Percentiles rank a stretch among this genome's conserved stretches.
These are phyloP conservation scores for Lachnellula willkommii DNA, from an alignment of 2,329 filamentous ascomycete genomes.

Conservation along the genomic window DNA sequence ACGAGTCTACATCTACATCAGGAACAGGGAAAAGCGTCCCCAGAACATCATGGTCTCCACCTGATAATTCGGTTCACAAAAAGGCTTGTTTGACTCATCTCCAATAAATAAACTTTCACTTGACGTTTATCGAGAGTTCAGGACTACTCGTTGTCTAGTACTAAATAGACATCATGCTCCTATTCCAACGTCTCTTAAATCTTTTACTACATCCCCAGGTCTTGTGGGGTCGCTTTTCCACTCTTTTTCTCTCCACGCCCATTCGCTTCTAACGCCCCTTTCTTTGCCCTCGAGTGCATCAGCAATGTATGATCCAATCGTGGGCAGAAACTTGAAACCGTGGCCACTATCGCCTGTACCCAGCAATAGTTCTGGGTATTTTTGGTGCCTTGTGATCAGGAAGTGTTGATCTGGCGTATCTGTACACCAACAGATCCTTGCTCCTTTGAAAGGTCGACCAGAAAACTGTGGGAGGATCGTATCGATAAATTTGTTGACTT, in stretches of 20 bases:
- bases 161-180: background rate
- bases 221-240: conserved; percentile 9
- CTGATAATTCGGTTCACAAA: too few species aligned
- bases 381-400: conserved; percentile 1
- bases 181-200: conserved; percentile 10
- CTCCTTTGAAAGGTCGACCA: conserved; percentile 42
- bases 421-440: conserved; percentile 48
- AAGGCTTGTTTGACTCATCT: too few species aligned
- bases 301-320: conserved; percentile 31
- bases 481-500: conserved; percentile 38
- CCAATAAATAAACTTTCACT: too few species aligned
- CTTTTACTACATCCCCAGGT: conserved; percentile 11
- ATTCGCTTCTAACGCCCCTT: conserved; percentile 5
- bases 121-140: too few species aligned
- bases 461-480: conserved; percentile 44
- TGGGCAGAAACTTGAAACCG: conserved; percentile 41
- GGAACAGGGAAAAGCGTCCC: too few species aligned
- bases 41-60: too few species aligned
- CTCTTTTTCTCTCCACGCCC: conserved; percentile 4
- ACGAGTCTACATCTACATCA: too few species aligned
- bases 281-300: conserved; percentile 8
- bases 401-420: conserved; percentile 39
- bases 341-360: conserved; percentile 41
- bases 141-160: too few species aligned
- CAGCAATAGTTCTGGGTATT: conserved; percentile 33